phyloP scores from a whole-genome alignment of 225 moss, liverwort and hornwort genomes.

The Sphagnum contortum region DNA sequence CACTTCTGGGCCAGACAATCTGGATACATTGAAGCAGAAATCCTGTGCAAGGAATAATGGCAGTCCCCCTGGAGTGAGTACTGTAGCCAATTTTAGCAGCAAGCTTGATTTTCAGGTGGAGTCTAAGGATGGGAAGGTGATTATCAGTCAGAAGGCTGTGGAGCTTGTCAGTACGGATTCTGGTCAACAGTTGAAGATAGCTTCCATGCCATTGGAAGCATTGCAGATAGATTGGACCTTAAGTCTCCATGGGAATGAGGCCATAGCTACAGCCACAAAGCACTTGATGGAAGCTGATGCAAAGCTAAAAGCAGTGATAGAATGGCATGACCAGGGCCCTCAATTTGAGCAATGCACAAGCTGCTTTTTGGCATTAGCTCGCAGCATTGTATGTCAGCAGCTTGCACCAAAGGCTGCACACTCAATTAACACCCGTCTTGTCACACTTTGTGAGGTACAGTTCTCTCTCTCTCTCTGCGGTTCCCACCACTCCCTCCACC shows the following conservation, averaged over 20 bases:
- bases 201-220: constrained; percentile 4
- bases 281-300: constrained; percentile 56
- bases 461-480: not conserved
- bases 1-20: no score
- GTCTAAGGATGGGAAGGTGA: no score
- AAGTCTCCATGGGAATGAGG: constrained; percentile 27
- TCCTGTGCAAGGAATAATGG: no score
- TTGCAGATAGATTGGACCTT: constrained; percentile 12
- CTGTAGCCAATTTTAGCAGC: no score
- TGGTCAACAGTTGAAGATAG: not conserved
- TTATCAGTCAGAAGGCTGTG: no score
- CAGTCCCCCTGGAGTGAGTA: no score
- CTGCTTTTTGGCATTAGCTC: constrained; percentile 48
- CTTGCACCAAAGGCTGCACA: constrained; percentile 75
- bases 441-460: constrained; percentile 65
- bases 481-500: not conserved
- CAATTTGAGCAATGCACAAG: constrained; percentile 48
- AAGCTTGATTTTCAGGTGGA: no score
- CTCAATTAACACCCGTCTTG: constrained; percentile 54
- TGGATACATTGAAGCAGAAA: no score
- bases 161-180: not conserved
- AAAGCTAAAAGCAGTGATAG: constrained; percentile 53
- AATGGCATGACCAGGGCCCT: constrained; percentile 34
- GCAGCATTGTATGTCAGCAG: constrained; percentile 84
- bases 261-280: constrained; percentile 45